Base-by-base conservation (phyloP, 2,329 filamentous ascomycete genomes). In the Atkinsonella texensis region DNA sequence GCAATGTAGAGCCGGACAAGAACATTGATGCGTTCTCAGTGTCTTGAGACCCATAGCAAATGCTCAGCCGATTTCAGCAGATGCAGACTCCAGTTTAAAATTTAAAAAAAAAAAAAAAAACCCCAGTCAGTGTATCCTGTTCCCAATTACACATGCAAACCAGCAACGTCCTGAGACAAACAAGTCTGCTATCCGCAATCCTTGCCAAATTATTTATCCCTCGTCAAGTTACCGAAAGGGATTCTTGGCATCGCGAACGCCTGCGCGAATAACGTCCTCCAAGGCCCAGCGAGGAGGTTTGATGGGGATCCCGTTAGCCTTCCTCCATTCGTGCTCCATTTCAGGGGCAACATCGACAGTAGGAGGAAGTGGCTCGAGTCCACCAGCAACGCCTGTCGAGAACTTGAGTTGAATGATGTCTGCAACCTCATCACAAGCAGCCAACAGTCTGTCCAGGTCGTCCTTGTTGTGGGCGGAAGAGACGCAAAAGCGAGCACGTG, bases 391-490 rank as follows among this genome's bases (percentile, higher is more conserved):
- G 58, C 93, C 93, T 13, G 87, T 94, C n/a, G 89, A 95, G 71
- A 95, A 96, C 73, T 96, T 97, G 65, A 98, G 77, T 69, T 97
- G 90, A 52, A 98, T 73, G 20, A 95, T 79, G 58, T 95, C 88
- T 52, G 91, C 90, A 52, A 96, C 83, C 68, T 97, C 87, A 63
- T 97, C 89, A 62, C 91, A 97, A 15, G 93, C 93, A 4, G 81
- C 77, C 48, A 98, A 74, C 53, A 98, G 73, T 47, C 91, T 83
- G 68, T 98, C 93, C 61, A 98, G 79, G 66, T 98, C 93, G 48
- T 98, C 93, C 74, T 98, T 98, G 70, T 94, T 98, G 74, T 98
- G 93, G 1, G 93, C 89, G 2, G 93, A 84, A 3, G 89, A 95
- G 50, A 98, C 83, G 66, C 93, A 98, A 80, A 98, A 96, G 46